phyloP scores from a whole-genome alignment of 768 basidiomycete genomes.

The Podaxis pistillaris region DNA sequence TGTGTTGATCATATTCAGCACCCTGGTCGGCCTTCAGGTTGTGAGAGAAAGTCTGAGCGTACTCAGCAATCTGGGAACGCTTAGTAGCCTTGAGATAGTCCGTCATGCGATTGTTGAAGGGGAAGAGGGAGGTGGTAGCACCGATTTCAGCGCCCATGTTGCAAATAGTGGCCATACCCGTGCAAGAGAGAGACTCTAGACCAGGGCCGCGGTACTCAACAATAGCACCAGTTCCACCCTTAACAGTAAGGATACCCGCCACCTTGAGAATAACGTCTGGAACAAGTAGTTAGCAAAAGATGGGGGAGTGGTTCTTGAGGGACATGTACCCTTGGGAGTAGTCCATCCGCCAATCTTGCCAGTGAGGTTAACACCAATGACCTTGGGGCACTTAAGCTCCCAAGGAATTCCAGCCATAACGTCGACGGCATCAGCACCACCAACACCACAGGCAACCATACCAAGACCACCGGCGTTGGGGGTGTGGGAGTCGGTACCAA shows the following conservation, averaged over 20 bases:
- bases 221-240: conserved; percentile 98
- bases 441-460: conserved; percentile 99
- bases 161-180: conserved; percentile 99
- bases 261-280: conserved; percentile 98
- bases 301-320: not conserved
- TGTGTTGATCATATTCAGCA: conserved; percentile 90
- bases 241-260: conserved; percentile 97
- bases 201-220: conserved; percentile 96
- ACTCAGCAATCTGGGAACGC: conserved; percentile 81
- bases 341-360: conserved; percentile 98
- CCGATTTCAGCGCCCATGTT: conserved; percentile 99
- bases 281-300: conserved; percentile 14
- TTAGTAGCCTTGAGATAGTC: conserved; percentile 95
- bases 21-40: conserved; percentile 87
- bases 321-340: conserved; percentile 80
- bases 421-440: conserved; percentile 98
- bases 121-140: conserved; percentile 98
- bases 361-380: conserved; percentile 95
- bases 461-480: conserved; percentile 99
- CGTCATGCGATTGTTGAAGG: conserved; percentile 94
- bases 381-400: conserved; percentile 99
- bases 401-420: conserved; percentile 98
- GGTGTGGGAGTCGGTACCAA: conserved; percentile 99
- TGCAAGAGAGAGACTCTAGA: conserved; percentile 94
- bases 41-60: conserved; percentile 85